phyloP scores from a whole-genome alignment of 202 grass and related monocot genomes.

The Hordeum pubiflorum region DNA sequence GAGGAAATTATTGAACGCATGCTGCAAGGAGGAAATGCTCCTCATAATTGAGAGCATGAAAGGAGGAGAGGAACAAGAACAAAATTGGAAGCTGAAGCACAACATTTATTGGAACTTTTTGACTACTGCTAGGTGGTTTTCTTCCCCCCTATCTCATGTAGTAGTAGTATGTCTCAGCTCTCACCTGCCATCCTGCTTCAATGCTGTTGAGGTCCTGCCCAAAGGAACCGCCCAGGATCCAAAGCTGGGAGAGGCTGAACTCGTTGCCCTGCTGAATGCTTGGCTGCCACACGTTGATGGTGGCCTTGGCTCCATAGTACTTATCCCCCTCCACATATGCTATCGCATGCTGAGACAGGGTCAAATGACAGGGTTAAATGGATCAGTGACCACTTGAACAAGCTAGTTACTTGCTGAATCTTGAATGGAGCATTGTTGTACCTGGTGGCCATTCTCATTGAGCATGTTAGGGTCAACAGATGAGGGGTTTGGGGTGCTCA shows the following conservation, averaged over 20 bases:
- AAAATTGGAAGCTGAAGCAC: slow-evolving; percentile 31
- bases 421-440: slow-evolving; percentile 17
- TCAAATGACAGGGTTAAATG: not conserved
- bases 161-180: slow-evolving; percentile 4
- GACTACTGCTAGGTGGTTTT: not conserved
- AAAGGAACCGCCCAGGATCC: slow-evolving; percentile 82
- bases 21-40: slow-evolving; percentile 18
- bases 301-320: slow-evolving; percentile 82
- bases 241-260: slow-evolving; percentile 90
- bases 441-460: slow-evolving; percentile 76
- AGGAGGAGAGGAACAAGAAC: slow-evolving; percentile 20
- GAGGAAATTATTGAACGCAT: slow-evolving; percentile 25
- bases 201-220: slow-evolving; percentile 92
- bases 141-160: not conserved
- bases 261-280: slow-evolving; percentile 75
- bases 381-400: not conserved
- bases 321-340: slow-evolving; percentile 81
- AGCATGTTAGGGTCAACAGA: slow-evolving; percentile 57
- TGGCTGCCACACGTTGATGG: slow-evolving; percentile 91
- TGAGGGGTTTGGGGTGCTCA: slow-evolving; percentile 44
- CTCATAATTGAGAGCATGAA: slow-evolving; percentile 29
- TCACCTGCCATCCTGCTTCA: slow-evolving; percentile 94
- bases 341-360: slow-evolving; percentile 58
- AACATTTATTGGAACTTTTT: slow-evolving; percentile 49
- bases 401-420: not conserved